Percentiles rank a stretch among this genome's conserved stretches.
These are phyloP conservation scores for Pseudopithomyces maydicus DNA, from an alignment of 2,329 filamentous ascomycete species.

Conservation along the genomic window DNA sequence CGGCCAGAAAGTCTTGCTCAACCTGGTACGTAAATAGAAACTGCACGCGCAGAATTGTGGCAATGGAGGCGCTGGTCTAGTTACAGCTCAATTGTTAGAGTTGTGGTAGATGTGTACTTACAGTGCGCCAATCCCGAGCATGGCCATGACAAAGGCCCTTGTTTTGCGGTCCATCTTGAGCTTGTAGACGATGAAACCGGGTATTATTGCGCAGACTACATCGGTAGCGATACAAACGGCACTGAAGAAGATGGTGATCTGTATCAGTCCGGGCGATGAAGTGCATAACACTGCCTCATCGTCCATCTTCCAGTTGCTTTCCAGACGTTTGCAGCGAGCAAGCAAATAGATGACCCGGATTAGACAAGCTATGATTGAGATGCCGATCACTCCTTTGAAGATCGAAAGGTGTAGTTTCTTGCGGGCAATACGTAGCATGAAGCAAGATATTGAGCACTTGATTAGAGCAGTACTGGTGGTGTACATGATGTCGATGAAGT, in stretches of 20 bases:
- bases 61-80: conserved; percentile 36
- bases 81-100: conserved; percentile 4
- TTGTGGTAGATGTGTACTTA: conserved; percentile 21
- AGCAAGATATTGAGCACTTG: conserved; percentile 3
- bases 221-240: conserved; percentile 40
- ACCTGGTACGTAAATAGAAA: conserved; percentile 46
- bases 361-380: not conserved
- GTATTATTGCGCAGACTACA: conserved; percentile 36
- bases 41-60: conserved; percentile 47
- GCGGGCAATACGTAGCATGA: conserved; percentile 4
- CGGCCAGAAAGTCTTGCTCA: conserved; percentile 44
- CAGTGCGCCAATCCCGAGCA: conserved; percentile 46
- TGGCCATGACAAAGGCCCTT: conserved; percentile 43
- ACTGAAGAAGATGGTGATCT: conserved; percentile 42
- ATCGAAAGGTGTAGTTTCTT: not conserved
- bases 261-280: conserved; percentile 21
- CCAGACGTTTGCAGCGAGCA: conserved; percentile 11
- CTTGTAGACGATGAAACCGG: conserved; percentile 44
- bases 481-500: conserved; percentile 1
- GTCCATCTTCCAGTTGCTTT: conserved; percentile 11
- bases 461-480: not conserved
- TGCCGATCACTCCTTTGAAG: not conserved
- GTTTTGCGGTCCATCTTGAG: conserved; percentile 44
- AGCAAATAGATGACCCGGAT: conserved; percentile 5
- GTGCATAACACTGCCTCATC: not conserved